A percentile compares a stretch with the other conserved stretches of the same genome.
Evolutionary conservation across 192 early-diverging fungal genomes (phyloP).

Genomic region (Globomyces pollinis-pini): DNA sequence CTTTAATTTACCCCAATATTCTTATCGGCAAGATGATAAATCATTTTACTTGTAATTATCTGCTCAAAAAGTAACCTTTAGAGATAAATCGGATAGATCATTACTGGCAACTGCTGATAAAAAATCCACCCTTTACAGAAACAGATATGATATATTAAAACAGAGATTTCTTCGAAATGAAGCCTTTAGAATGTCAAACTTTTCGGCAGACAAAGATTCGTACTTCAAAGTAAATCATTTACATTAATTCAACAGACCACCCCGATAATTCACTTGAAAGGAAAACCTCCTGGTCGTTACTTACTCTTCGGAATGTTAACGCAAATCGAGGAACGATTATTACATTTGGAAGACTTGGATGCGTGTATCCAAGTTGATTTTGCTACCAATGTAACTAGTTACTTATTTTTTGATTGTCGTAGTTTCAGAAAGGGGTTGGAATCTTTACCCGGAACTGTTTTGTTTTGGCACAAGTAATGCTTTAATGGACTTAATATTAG

Average conservation of each 20-base stretch:
- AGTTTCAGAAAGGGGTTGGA: conserved; percentile 49
- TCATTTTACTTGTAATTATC: not conserved
- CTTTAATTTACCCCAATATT: conserved; percentile 1
- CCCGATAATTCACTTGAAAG: conserved; percentile 70
- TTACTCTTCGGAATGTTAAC: conserved; percentile 85
- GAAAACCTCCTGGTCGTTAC: conserved; percentile 58
- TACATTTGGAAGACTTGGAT: conserved; percentile 79
- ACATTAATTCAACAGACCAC: conserved; percentile 42
- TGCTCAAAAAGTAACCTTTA: too few species aligned
- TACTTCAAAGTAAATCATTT: conserved; percentile 15
- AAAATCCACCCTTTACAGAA: conserved; percentile 37
- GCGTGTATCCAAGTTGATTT: conserved; percentile 66
- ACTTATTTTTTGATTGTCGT: conserved; percentile 24
- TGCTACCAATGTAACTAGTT: not conserved
- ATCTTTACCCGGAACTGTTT: conserved; percentile 81
- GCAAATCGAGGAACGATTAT: conserved; percentile 67
- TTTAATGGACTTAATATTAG: too few species aligned
- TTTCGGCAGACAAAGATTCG: conserved; percentile 31
- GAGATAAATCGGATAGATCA: not conserved
- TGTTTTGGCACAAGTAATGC: too few species aligned
- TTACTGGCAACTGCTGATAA: not conserved
- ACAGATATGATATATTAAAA: conserved; percentile 69
- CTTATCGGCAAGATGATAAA: not conserved
- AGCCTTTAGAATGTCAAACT: conserved; percentile 60
- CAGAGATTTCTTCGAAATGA: conserved; percentile 78